Evolutionary conservation across 345 rosid species (phyloP).

Genomic region (Erucastrum elatum): DNA sequence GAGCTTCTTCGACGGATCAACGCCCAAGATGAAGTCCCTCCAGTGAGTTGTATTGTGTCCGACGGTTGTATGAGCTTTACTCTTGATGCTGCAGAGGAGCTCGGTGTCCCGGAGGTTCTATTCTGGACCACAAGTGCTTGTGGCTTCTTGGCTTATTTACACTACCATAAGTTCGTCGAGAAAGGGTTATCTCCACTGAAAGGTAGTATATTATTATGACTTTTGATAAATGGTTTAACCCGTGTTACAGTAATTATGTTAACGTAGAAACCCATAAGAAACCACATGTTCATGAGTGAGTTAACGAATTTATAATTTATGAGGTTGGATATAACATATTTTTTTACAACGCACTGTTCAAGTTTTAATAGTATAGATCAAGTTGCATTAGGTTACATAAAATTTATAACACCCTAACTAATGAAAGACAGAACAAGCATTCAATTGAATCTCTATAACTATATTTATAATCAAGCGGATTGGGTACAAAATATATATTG

Average conservation of each 20-base stretch:
- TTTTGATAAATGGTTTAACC: background rate
- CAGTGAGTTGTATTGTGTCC: constrained; percentile 12
- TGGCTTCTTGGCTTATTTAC: constrained; percentile 15
- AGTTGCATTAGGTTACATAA: too few relatives aligned
- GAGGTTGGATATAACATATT: background rate
- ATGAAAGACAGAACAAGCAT: background rate
- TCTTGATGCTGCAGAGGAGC: constrained; percentile 16
- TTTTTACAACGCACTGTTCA: too few relatives aligned
- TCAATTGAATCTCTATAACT: background rate
- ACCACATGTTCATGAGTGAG: background rate
- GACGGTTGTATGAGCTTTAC: constrained; percentile 31
- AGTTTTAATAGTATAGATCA: too few relatives aligned
- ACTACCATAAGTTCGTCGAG: constrained; percentile 3
- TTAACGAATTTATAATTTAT: background rate
- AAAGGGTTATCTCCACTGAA: constrained; percentile 17
- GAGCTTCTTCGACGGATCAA: constrained; percentile 3
- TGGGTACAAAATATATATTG: background rate
- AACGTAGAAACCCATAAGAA: background rate
- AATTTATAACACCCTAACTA: too few relatives aligned
- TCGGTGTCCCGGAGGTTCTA: constrained; percentile 10
- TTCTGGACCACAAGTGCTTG: constrained; percentile 18
- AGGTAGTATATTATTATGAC: background rate
- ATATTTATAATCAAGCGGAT: background rate
- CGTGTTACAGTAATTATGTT: background rate
- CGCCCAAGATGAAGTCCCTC: constrained; percentile 6